phyloP scores from a whole-genome alignment of 331 rosid genomes.

The Malus hybrid region DNA sequence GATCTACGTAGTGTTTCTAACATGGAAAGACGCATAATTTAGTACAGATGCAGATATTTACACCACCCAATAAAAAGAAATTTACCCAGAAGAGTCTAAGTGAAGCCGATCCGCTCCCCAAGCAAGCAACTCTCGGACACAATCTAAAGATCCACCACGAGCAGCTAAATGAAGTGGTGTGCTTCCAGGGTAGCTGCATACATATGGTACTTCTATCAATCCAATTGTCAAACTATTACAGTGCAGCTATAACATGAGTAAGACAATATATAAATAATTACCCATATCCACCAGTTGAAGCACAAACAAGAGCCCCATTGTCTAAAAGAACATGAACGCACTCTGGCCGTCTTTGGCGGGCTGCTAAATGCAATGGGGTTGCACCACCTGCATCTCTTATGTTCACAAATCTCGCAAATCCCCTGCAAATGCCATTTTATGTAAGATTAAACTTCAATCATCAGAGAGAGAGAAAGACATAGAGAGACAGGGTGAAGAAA shows the following conservation, averaged over 20 bases:
- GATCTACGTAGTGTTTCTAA: background rate
- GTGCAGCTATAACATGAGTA: constrained; percentile 3
- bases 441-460: background rate
- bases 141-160: constrained; percentile 72
- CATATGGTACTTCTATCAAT: constrained; percentile 29
- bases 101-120: constrained; percentile 90
- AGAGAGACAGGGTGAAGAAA: background rate
- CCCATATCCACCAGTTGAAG: constrained; percentile 77
- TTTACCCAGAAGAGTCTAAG: constrained; percentile 68
- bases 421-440: constrained; percentile 45
- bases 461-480: background rate
- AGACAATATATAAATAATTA: constrained; percentile 13
- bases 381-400: constrained; percentile 86
- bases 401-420: constrained; percentile 82
- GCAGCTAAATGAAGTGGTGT: constrained; percentile 90
- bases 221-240: constrained; percentile 4
- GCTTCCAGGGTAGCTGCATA: constrained; percentile 72
- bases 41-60: no score
- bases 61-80: background rate
- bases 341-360: constrained; percentile 55
- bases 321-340: constrained; percentile 63
- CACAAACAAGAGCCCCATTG: constrained; percentile 79
- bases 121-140: constrained; percentile 72
- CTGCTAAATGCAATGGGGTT: constrained; percentile 81
- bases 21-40: background rate